These are phyloP conservation scores for Oenanthe javanica DNA, from an alignment of 140 eudicot genomes.

Conservation along the genomic window DNA sequence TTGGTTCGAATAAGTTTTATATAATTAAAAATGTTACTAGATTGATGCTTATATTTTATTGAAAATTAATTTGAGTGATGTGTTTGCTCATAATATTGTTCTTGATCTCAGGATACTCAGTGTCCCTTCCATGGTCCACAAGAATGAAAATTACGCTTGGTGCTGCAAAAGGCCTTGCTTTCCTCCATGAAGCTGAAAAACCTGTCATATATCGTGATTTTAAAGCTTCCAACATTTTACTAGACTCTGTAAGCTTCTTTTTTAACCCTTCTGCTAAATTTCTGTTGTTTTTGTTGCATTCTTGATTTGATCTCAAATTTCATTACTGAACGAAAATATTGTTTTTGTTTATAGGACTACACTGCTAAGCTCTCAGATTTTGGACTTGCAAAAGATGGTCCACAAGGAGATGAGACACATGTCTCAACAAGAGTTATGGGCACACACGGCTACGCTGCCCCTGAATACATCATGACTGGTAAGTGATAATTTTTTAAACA, in stretches of 20 bases:
- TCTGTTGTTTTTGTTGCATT: neutral
- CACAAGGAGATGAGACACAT: slow-evolving; percentile 58
- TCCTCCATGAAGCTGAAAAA: slow-evolving; percentile 84
- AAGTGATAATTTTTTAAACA: neutral
- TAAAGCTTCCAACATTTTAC: slow-evolving; percentile 84
- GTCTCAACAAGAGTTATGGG: slow-evolving; percentile 66
- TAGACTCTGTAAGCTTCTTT: slow-evolving; percentile 65
- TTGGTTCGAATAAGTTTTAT: neutral
- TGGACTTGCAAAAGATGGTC: slow-evolving; percentile 60
- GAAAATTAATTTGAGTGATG: too few relatives aligned
- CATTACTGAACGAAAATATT: slow-evolving; percentile 14
- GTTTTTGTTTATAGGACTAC: slow-evolving; percentile 25
- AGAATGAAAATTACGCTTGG: slow-evolving; percentile 85
- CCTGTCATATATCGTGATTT: slow-evolving; percentile 90
- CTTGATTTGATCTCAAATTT: neutral
- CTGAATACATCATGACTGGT: slow-evolving; percentile 59
- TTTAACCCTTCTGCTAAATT: neutral
- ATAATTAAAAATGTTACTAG: too few relatives aligned
- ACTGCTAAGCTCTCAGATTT: slow-evolving; percentile 54
- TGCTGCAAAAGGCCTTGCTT: slow-evolving; percentile 94
- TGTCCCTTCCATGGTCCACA: slow-evolving; percentile 81
- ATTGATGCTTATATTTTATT: too few relatives aligned
- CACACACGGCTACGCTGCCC: slow-evolving; percentile 61
- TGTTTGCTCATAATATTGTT: neutral
- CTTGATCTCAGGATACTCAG: slow-evolving; percentile 56